A percentile compares a stretch with the other conserved stretches of the same genome.
phyloP scores from a whole-genome alignment of 331 rosid species.

The Pyrus hybrid region DNA sequence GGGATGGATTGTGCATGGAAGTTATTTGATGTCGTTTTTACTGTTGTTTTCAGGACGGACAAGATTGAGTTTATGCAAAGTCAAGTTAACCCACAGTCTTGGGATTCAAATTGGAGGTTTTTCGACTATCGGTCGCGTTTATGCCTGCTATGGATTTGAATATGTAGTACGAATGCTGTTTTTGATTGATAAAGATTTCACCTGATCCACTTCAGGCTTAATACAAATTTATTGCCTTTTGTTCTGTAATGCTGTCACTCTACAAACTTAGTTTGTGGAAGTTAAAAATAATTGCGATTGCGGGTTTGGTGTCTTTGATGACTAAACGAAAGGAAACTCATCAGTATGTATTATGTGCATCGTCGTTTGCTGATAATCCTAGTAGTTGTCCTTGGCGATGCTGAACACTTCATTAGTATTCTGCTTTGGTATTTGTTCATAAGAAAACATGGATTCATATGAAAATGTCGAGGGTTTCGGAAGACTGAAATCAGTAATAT shows the following conservation, averaged over 20 bases:
- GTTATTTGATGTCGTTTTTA: not conserved
- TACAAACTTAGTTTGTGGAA: not conserved
- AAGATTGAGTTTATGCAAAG: slow-evolving; percentile 15
- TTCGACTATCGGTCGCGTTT: not conserved
- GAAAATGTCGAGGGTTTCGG: no score
- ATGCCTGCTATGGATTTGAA: not conserved
- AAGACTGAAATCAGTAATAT: no score
- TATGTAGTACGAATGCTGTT: slow-evolving; percentile 8
- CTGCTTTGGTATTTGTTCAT: no score
- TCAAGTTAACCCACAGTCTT: not conserved
- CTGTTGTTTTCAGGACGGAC: slow-evolving; percentile 17
- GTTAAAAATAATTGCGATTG: slow-evolving; percentile 7
- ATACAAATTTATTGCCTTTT: slow-evolving; percentile 1
- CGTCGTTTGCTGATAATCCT: not conserved
- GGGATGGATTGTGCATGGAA: not conserved
- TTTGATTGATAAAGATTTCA: slow-evolving; percentile 10
- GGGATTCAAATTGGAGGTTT: not conserved
- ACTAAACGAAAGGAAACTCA: not conserved
- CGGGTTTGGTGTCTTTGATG: not conserved
- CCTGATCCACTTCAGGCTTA: not conserved
- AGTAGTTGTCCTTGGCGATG: no score
- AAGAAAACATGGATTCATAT: no score
- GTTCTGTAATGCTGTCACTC: slow-evolving; percentile 6
- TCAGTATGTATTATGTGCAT: not conserved
- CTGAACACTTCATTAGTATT: no score